These are phyloP conservation scores for Calonectria leucothoes DNA, from an alignment of 2,329 filamentous ascomycete species.

Conservation along the genomic window DNA sequence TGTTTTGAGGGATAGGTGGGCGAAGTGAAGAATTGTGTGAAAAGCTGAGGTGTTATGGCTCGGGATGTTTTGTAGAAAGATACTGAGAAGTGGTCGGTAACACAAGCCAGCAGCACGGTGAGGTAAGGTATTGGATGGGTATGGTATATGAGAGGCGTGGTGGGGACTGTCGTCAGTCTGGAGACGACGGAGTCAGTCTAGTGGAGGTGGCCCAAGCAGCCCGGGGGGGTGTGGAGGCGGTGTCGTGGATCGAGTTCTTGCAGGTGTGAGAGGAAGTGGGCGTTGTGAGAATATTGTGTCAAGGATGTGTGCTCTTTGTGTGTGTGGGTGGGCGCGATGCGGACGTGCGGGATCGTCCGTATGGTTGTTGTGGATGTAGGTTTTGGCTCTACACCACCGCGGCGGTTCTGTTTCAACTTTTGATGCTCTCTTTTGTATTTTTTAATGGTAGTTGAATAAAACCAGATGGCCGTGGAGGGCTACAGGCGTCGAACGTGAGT, in stretches of 20 bases:
- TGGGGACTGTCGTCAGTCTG: slow-evolving; percentile 26
- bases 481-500: neutral
- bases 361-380: slow-evolving; percentile 4
- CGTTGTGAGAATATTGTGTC: slow-evolving; percentile 34
- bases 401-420: neutral
- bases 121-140: slow-evolving; percentile 24
- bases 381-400: slow-evolving; percentile 1
- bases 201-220: slow-evolving; percentile 31
- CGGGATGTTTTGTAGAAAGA: slow-evolving; percentile 19
- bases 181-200: slow-evolving; percentile 17
- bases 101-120: slow-evolving; percentile 18
- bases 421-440: neutral
- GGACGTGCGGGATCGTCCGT: slow-evolving; percentile 17
- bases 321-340: slow-evolving; percentile 16
- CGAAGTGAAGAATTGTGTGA: slow-evolving; percentile 12
- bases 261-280: slow-evolving; percentile 29
- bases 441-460: neutral
- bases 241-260: slow-evolving; percentile 43
- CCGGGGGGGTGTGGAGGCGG: slow-evolving; percentile 41
- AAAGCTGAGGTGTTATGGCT: slow-evolving; percentile 15
- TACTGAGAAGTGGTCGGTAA: slow-evolving; percentile 19
- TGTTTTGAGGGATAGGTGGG: slow-evolving; percentile 11
- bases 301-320: slow-evolving; percentile 34
- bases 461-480: neutral
- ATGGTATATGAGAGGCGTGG: slow-evolving; percentile 21